Base-by-base conservation (phyloP, 768 basidiomycete species). In the Neoboletus brunneissimus region DNA sequence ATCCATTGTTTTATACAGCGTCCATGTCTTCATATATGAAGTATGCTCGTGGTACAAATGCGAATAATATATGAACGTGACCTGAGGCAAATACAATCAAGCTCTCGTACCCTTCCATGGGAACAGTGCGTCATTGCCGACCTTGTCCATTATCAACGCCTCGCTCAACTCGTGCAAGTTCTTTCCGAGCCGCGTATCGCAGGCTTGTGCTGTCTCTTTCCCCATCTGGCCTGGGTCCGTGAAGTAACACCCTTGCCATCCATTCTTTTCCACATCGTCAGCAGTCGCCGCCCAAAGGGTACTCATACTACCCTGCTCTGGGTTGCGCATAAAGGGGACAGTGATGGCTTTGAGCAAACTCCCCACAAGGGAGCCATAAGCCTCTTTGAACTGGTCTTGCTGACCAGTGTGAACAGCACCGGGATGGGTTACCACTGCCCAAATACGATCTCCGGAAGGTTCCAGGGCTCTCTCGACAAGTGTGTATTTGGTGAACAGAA, bases 81-180 rank as follows among this genome's bases (percentile, higher is more conserved):
- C 31, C 7, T 20, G 5, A 32, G 22, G 16, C 35, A 20, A 52
- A 29, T 45, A 40, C 45, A 38, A 31, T 49, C 46, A 67, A 16
- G 22, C 15, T 9, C 13, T 41, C 25, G 13, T 38, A 38, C 54
- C 27, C 32, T 62, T 55, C 70, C 70, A 68, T 12, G 64, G 60
- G 45, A 62, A 51, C 29, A 73, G 18, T 6, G 34, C 40, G 10
- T 42, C 49, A 16, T 58, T 49, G 45, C 68, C 67, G 35, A 67
- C 49, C 51, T 64, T 63, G 25, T 64, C 57, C 34, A 56, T 57
- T 18, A 72, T 64, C 48, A 74, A 47, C 23, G 61, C 51, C 60
- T 73, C 68, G 54, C 68, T 72, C 55, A 75, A 66, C 31, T 63
- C 54, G 63, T 69, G 74, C 58, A 74, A 55, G 31, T 65, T 65